phyloP scores from a whole-genome alignment of 257 asterid species.

The Nyctanthes arbortristis region DNA sequence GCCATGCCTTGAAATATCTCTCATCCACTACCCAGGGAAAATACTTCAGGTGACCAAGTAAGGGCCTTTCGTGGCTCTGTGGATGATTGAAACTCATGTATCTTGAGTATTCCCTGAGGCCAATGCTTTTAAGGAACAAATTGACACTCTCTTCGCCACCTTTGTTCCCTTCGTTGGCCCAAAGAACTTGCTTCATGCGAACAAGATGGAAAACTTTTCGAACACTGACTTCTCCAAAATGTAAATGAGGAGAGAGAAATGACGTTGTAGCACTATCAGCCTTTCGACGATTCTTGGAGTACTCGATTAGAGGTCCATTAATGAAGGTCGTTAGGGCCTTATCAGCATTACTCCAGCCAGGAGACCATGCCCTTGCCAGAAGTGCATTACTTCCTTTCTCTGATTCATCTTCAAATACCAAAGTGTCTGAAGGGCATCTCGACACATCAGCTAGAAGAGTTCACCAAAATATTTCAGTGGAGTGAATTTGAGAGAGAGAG shows the following conservation, averaged over 20 bases:
- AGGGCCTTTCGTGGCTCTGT: slow-evolving; percentile 87
- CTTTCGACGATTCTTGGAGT: slow-evolving; percentile 82
- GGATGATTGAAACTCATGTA: slow-evolving; percentile 95
- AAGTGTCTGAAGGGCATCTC: slow-evolving; percentile 52
- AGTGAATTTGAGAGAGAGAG: not conserved
- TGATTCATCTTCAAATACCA: slow-evolving; percentile 78
- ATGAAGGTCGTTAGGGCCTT: slow-evolving; percentile 74
- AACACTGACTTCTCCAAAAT: slow-evolving; percentile 88
- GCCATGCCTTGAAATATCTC: slow-evolving; percentile 84
- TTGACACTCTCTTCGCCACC: slow-evolving; percentile 94
- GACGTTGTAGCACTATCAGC: slow-evolving; percentile 96
- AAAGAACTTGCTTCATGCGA: slow-evolving; percentile 81
- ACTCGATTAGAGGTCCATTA: slow-evolving; percentile 78
- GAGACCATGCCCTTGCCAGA: slow-evolving; percentile 92
- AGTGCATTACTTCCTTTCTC: slow-evolving; percentile 96
- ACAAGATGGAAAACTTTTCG: slow-evolving; percentile 83
- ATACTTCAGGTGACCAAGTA: slow-evolving; percentile 71
- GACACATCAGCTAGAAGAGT: slow-evolving; percentile 59
- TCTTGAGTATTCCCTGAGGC: slow-evolving; percentile 89
- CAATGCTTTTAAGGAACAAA: slow-evolving; percentile 84
- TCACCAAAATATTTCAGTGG: slow-evolving; percentile 6
- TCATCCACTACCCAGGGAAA: slow-evolving; percentile 94
- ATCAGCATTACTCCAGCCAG: slow-evolving; percentile 95
- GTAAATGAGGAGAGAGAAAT: slow-evolving; percentile 89
- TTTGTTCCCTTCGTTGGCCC: slow-evolving; percentile 89